A percentile compares a stretch with the other conserved stretches of the same genome.
These are phyloP conservation scores for Neopestalotiopsis sp. DNA, from an alignment of 2,329 filamentous ascomycete genomes.

Conservation along the genomic window DNA sequence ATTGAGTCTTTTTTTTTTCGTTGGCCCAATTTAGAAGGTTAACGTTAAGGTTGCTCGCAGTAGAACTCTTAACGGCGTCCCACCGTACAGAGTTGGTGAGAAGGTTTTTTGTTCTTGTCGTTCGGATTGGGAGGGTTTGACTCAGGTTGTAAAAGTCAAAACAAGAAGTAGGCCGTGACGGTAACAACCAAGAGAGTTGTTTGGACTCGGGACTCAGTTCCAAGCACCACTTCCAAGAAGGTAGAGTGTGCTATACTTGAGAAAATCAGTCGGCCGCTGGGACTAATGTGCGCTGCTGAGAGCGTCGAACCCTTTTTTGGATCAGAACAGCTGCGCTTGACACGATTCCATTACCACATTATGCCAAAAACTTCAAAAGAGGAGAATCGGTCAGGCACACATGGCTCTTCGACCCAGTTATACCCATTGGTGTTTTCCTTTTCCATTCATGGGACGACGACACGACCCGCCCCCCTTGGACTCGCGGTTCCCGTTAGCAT, in stretches of 20 bases:
- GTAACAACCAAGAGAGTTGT: neutral
- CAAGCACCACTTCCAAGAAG: neutral
- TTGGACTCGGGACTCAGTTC: neutral
- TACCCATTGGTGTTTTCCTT: slow-evolving; percentile 31
- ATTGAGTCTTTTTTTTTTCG: neutral
- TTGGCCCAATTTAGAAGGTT: slow-evolving; percentile 20
- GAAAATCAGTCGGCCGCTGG: neutral
- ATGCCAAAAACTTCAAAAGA: slow-evolving; percentile 16
- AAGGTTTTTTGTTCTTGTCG: neutral
- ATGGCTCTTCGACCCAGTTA: slow-evolving; percentile 32
- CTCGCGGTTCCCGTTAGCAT: slow-evolving; percentile 16
- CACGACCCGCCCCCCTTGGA: slow-evolving; percentile 14
- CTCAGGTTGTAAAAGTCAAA: neutral
- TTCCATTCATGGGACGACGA: neutral
- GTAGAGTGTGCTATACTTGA: slow-evolving; percentile 16
- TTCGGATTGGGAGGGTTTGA: neutral
- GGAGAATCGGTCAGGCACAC: slow-evolving; percentile 18
- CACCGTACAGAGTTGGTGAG: slow-evolving; percentile 15
- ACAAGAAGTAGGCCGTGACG: neutral
- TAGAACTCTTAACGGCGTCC: neutral
- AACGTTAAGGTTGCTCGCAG: slow-evolving; percentile 14
- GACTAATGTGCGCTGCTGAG: neutral
- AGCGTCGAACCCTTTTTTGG: slow-evolving; percentile 18
- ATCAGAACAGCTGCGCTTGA: slow-evolving; percentile 27
- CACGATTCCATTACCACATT: slow-evolving; percentile 18